Base-by-base conservation (phyloP, 768 basidiomycete species). In the Trametes villosa region DNA sequence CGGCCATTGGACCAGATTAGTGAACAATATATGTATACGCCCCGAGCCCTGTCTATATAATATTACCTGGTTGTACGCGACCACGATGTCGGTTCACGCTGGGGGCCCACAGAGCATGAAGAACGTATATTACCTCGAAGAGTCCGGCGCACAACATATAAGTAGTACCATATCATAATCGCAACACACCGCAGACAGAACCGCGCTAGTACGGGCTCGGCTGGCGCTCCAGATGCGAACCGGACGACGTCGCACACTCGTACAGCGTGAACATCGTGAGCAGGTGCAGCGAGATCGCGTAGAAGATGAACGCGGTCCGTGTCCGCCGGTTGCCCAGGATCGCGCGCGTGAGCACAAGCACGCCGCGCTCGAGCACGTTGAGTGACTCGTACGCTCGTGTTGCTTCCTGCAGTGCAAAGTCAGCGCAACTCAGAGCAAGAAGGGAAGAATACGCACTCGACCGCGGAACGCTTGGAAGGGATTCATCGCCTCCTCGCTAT, bases 401-500 rank as follows among this genome's bases (percentile, higher is more conserved):
- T 30, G 94, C 94, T 78, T 98, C 97, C 96, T 98, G 71, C 44
- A 63, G 36, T 29, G 57, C 38, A 26, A 26, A n/a, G 33, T 40
- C 38, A 38, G 9, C 13, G 17, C 11, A 40, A 24, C n/a, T n/a
- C n/a, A 24, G n/a, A 5, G 27, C 20, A 17, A 65, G 46, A 30
- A 53, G 9, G 17, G 1, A 17, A 4, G 12, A 11, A 27, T 7
- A 84, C 94, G 65, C 68, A 97, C 96, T 73, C 94, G 81, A 1
- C 96, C 94, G 63, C 94, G 86, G 82, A 99, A 98, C 8, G 91
- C 94, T 74, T 98, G 96, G 71, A 99, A 99, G 0, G 97, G 96
- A 70, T 99, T 98, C 86, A 98, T 94, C 53, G 92, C 86, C 75
- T 97, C 92, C 71, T 98, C 96, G 70, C 71, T 72, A 44, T 24